Base-by-base conservation (phyloP, 2,329 filamentous ascomycete species). In the Diaporthe vexans region DNA sequence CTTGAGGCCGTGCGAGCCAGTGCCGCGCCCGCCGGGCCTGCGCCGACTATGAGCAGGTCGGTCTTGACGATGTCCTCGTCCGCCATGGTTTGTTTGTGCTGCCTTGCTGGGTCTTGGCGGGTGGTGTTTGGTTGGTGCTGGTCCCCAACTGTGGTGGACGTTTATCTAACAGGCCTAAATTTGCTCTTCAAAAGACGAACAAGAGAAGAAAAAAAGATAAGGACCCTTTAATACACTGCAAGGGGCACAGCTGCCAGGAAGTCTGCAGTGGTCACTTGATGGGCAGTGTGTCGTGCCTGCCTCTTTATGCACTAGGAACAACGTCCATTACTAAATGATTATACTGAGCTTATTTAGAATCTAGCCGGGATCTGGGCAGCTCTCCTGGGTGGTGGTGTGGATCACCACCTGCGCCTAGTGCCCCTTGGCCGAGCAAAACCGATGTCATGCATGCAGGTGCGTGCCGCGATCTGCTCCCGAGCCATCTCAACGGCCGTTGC, bases 11-110 rank as follows among this genome's bases (percentile, higher is more conserved):
- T 59, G 56, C 24, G 67, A 21, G 40, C 88, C 43, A 91, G 79
- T 1, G 87, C 83, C 7, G 87, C 88, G 2, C 89, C 89, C 0
- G 89, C 88, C 7, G 89, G 89, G 0, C 89, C 89, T 0, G 78
- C 78, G 19, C 79, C 79, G 7, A 78, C 76, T 24, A 80, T 78
- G 1, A 80, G 73, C 24, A 77, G 77, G 52, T 78, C 77, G 19
- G 75, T 76, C 48, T 73, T 63, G 61, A 76, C 35, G 59, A 72
- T 72, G 51, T 72, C 72, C 19, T 40, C 40, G 35, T 40, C 40
- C 35, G 8, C 43, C 72, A 74, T 75, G 35, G 24, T 46, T 40
- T n/a, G n/a, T n/a, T n/a, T n/a, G n/a, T n/a, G 69, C 40, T n/a
- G 29, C 46, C 33, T 65, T 17, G 40, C 40, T 43, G 40, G 19